phyloP scores from a whole-genome alignment of 352 stramenopile genomes.

The Pseudoperonospora humuli region DNA sequence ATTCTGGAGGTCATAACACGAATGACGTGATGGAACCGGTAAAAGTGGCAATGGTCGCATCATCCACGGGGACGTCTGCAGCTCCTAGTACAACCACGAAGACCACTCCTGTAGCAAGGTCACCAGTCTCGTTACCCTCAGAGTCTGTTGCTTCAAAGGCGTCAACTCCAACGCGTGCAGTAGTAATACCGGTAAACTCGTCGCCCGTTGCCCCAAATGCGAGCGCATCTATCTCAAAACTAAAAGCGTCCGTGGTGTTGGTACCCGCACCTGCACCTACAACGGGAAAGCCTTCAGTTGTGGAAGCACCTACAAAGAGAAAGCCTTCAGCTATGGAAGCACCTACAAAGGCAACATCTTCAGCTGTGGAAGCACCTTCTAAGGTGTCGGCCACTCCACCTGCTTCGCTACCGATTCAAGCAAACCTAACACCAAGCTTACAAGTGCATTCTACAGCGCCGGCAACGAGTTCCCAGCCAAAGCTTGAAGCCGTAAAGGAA shows the following conservation, averaged over 20 bases:
- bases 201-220: not conserved
- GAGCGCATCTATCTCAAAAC: not conserved
- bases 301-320: not conserved
- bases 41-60: conserved; percentile 1
- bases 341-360: not conserved
- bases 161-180: not conserved
- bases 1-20: not conserved
- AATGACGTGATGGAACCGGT: conserved; percentile 1
- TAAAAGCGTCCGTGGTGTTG: not conserved
- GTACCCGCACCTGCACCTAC: not conserved
- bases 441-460: not conserved
- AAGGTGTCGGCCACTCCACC: no score
- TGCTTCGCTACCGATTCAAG: conserved; percentile 3
- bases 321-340: not conserved
- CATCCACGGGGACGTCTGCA: not conserved
- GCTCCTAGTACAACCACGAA: not conserved
- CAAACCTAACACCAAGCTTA: not conserved
- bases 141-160: not conserved
- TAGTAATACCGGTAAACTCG: not conserved
- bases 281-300: not conserved
- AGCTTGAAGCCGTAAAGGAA: not conserved
- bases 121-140: not conserved
- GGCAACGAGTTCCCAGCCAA: not conserved
- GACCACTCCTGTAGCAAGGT: not conserved
- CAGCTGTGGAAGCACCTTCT: not conserved